Evolutionary conservation across 768 basidiomycete genomes (phyloP).

Genomic region (Lactarius sanguifluus): DNA sequence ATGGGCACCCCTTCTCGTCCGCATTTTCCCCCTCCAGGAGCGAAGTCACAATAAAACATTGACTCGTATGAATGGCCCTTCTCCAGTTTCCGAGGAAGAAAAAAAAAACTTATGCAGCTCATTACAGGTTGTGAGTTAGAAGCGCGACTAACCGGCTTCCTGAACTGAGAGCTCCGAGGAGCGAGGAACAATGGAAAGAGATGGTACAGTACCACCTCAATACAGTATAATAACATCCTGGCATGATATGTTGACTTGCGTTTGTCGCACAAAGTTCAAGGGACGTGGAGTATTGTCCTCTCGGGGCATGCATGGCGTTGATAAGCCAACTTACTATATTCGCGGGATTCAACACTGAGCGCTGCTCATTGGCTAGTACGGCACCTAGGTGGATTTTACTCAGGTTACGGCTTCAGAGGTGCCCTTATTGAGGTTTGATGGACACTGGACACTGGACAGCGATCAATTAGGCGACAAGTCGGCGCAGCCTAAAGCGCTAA

Average conservation of each 20-base stretch:
- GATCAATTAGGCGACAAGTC: neutral
- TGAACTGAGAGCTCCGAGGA: neutral
- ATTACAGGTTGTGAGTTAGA: neutral
- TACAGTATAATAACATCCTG: too few species aligned
- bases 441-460: neutral
- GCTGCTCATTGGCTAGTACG: neutral
- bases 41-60: neutral
- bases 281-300: neutral
- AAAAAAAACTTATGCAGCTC: neutral
- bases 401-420: neutral
- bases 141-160: neutral
- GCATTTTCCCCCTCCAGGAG: neutral
- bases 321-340: constrained; percentile 2
- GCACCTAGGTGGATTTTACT: neutral
- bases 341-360: neutral
- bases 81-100: neutral
- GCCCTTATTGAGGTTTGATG: neutral
- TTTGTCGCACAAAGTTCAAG: neutral
- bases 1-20: neutral
- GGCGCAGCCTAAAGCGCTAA: neutral
- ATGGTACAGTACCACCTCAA: too few species aligned
- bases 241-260: too few species aligned
- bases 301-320: neutral
- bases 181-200: neutral
- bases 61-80: neutral